Evolutionary conservation across 2,329 filamentous ascomycete species (phyloP).

Genomic region (Ophiostoma pallidulum): DNA sequence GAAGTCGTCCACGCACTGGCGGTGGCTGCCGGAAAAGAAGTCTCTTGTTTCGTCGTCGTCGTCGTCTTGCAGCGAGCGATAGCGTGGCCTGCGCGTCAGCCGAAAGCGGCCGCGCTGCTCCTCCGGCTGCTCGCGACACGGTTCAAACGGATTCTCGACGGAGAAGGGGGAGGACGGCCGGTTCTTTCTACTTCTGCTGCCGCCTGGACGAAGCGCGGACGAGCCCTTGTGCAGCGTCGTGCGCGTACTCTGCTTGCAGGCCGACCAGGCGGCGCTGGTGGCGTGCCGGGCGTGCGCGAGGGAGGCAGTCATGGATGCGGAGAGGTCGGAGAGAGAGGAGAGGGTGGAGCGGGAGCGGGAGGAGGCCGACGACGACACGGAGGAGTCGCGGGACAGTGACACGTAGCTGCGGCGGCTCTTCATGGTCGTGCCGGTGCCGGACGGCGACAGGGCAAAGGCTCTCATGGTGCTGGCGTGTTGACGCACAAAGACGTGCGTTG

Average conservation of each 20-base stretch:
- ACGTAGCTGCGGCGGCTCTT: slow-evolving; percentile 2
- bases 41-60: not conserved
- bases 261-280: slow-evolving; percentile 8
- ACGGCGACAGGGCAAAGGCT: not conserved
- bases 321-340: not conserved
- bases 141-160: not conserved
- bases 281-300: slow-evolving; percentile 6
- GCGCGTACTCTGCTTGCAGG: not conserved
- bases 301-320: not conserved
- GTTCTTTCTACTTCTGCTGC: not conserved
- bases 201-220: not conserved
- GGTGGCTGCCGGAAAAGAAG: not conserved
- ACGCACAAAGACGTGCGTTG: not conserved
- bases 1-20: too few species aligned
- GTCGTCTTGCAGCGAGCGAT: not conserved
- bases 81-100: not conserved
- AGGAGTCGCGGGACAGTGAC: not conserved
- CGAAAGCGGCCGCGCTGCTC: too few species aligned
- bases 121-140: too few species aligned
- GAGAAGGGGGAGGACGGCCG: too few species aligned
- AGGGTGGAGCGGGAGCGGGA: not conserved
- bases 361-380: not conserved
- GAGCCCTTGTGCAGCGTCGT: not conserved
- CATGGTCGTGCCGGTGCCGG: slow-evolving; percentile 6
- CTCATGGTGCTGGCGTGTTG: not conserved